Percentiles rank a stretch among this genome's conserved stretches.
phyloP scores from a whole-genome alignment of 2,329 filamentous ascomycete species.

The Pseudogymnoascus sp. region DNA sequence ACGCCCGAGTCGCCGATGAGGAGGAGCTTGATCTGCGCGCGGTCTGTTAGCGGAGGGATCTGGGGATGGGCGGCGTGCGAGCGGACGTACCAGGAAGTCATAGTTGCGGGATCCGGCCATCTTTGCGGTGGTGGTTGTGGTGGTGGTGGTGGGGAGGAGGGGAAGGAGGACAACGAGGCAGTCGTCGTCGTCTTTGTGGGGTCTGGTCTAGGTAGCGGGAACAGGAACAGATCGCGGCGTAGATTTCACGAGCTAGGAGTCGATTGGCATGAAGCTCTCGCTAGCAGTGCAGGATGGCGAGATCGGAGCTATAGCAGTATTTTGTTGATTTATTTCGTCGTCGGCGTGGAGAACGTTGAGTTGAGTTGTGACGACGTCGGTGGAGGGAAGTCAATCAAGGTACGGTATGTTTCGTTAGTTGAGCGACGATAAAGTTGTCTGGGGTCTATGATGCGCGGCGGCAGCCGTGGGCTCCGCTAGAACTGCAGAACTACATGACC shows the following conservation, averaged over 20 bases:
- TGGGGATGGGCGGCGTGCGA: constrained; percentile 15
- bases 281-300: background rate
- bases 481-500: constrained; percentile 1
- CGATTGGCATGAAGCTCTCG: background rate
- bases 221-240: constrained; percentile 3
- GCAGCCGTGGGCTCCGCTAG: background rate
- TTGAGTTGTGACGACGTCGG: background rate
- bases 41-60: constrained; percentile 17
- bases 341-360: background rate
- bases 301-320: background rate
- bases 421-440: constrained; percentile 5
- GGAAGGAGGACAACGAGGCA: background rate
- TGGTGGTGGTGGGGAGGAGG: background rate
- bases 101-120: constrained; percentile 99
- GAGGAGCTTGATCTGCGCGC: constrained; percentile 72
- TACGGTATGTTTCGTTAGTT: constrained; percentile 4
- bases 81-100: constrained; percentile 78
- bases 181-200: constrained; percentile 4
- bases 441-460: constrained; percentile 4
- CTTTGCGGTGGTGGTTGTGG: constrained; percentile 14
- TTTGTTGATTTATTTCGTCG: background rate
- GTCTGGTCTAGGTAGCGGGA: constrained; percentile 5
- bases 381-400: constrained; percentile 3
- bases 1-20: constrained; percentile 99
- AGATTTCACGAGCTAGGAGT: background rate